Percentiles rank a stretch among this genome's conserved stretches.
Evolutionary conservation across 768 basidiomycete species (phyloP).

Genomic region (Pleurotus eryngii): DNA sequence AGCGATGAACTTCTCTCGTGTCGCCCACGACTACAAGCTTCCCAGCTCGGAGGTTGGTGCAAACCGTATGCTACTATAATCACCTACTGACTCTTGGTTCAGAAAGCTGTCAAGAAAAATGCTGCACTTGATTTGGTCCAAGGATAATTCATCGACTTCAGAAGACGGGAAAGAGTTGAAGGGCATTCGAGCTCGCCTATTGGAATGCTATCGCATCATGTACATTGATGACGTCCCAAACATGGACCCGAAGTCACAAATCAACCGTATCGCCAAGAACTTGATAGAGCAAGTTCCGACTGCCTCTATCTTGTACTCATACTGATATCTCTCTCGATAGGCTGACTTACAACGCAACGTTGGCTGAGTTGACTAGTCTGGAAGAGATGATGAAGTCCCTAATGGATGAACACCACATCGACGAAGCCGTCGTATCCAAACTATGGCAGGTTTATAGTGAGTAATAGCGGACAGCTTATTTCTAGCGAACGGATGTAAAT

Average conservation of each 20-base stretch:
- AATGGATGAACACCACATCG: slow-evolving; percentile 87
- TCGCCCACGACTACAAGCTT: slow-evolving; percentile 78
- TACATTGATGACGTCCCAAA: slow-evolving; percentile 85
- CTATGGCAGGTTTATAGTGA: slow-evolving; percentile 96
- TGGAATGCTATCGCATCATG: slow-evolving; percentile 84
- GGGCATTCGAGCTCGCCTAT: slow-evolving; percentile 79
- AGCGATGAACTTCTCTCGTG: slow-evolving; percentile 86
- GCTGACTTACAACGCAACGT: slow-evolving; percentile 84
- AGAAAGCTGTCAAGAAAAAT: slow-evolving; percentile 93
- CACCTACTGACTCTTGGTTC: background rate
- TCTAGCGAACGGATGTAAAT: background rate
- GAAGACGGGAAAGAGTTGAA: slow-evolving; percentile 72
- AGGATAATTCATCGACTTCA: slow-evolving; percentile 83
- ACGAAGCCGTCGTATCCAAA: slow-evolving; percentile 81
- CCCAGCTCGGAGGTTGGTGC: slow-evolving; percentile 62
- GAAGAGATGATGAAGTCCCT: slow-evolving; percentile 97
- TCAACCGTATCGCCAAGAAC: slow-evolving; percentile 92
- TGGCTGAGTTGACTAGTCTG: slow-evolving; percentile 92
- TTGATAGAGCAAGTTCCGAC: slow-evolving; percentile 79
- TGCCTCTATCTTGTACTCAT: background rate
- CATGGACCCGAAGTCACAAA: slow-evolving; percentile 77
- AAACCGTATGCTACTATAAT: slow-evolving; percentile 10
- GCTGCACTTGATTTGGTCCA: slow-evolving; percentile 96
- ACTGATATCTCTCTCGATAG: slow-evolving; percentile 34
- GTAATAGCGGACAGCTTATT: slow-evolving; percentile 21